phyloP scores from a whole-genome alignment of 2,329 filamentous ascomycete genomes.

The Penicillium freii region DNA sequence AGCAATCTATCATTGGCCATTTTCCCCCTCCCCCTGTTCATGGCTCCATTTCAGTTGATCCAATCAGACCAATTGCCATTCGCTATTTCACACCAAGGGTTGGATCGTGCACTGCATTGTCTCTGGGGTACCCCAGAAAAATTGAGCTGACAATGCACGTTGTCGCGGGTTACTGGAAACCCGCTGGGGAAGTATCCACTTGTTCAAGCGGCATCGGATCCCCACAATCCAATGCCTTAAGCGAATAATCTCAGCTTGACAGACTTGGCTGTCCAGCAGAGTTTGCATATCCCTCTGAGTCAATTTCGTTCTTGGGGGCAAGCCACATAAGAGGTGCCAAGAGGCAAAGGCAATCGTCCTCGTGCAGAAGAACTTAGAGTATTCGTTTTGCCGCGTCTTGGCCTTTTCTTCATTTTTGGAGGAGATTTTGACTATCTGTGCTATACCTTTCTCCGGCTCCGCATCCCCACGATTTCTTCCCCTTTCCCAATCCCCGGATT shows the following conservation, averaged over 20 bases:
- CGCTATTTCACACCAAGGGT: background rate
- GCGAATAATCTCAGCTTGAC: background rate
- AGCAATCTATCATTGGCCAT: constrained; percentile 10
- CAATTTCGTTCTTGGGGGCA: background rate
- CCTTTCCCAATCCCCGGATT: constrained; percentile 19
- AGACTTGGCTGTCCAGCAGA: background rate
- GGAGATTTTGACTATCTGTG: background rate
- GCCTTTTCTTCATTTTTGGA: background rate
- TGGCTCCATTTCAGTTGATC: constrained; percentile 8
- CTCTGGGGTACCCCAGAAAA: constrained; percentile 15
- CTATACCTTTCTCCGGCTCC: constrained; percentile 24
- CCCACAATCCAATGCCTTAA: background rate
- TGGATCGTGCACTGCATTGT: constrained; percentile 5
- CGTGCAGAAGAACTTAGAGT: background rate
- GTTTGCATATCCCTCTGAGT: background rate
- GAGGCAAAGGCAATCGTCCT: background rate
- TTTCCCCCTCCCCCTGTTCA: background rate
- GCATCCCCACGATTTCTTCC: constrained; percentile 17
- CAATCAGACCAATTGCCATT: constrained; percentile 11
- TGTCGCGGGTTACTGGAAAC: background rate
- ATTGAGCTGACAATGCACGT: background rate
- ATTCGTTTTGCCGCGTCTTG: constrained; percentile 23
- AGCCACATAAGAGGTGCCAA: constrained; percentile 3
- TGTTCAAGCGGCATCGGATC: background rate
- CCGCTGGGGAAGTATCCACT: constrained; percentile 3